phyloP scores from a whole-genome alignment of 306 rosid genomes.

The Spatholobus suberectus region DNA sequence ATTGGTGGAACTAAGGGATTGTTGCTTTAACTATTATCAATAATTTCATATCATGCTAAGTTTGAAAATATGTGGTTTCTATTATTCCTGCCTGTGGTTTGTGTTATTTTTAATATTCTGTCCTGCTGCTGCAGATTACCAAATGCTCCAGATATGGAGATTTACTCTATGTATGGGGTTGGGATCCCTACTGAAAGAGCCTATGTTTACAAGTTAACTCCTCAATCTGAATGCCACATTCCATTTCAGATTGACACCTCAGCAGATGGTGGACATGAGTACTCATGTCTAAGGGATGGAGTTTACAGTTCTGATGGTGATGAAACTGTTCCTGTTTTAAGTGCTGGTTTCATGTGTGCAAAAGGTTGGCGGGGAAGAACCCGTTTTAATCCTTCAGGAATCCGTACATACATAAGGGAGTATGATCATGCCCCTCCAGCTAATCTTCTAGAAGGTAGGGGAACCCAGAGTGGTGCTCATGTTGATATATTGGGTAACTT shows the following conservation, averaged over 20 bases:
- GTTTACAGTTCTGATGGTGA: slow-evolving; percentile 73
- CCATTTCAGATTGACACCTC: slow-evolving; percentile 87
- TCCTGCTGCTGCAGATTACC: slow-evolving; percentile 72
- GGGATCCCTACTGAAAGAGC: slow-evolving; percentile 91
- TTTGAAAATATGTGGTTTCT: slow-evolving; percentile 24
- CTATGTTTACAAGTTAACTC: slow-evolving; percentile 69
- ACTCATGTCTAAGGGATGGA: slow-evolving; percentile 74
- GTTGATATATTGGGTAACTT: slow-evolving; percentile 89
- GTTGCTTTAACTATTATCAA: slow-evolving; percentile 22
- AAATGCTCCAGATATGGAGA: slow-evolving; percentile 84
- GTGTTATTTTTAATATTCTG: slow-evolving; percentile 31
- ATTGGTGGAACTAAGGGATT: slow-evolving; percentile 10
- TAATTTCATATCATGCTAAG: slow-evolving; percentile 22
- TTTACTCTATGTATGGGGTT: slow-evolving; percentile 87
- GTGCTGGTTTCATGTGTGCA: slow-evolving; percentile 89
- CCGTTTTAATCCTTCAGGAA: slow-evolving; percentile 82
- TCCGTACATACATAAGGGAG: slow-evolving; percentile 69
- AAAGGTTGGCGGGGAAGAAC: slow-evolving; percentile 88
- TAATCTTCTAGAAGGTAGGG: slow-evolving; percentile 86
- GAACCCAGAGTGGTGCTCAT: slow-evolving; percentile 89
- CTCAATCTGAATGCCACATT: slow-evolving; percentile 70
- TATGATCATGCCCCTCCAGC: slow-evolving; percentile 90
- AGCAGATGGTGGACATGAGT: slow-evolving; percentile 62
- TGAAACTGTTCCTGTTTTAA: slow-evolving; percentile 86
- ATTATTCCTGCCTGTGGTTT: slow-evolving; percentile 24